Conservation (phyloP, 176 grass and related monocot species). For the Rhynchospora tenuis region DNA sequence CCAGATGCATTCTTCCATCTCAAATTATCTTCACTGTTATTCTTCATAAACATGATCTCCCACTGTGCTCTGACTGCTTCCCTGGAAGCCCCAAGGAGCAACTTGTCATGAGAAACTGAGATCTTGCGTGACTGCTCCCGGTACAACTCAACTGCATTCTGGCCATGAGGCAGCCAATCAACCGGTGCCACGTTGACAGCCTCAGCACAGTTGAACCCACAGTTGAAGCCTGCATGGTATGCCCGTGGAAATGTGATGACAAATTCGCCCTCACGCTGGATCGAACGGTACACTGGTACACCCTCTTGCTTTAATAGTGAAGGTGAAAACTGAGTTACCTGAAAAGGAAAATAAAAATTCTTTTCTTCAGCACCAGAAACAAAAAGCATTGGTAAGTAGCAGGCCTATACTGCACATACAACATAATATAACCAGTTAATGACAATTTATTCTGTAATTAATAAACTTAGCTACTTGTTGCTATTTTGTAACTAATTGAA, state of each 20-base stretch:
- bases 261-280: constrained; percentile 80
- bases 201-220: constrained; percentile 97
- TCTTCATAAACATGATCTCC: constrained; percentile 62
- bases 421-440: background rate
- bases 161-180: constrained; percentile 95
- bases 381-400: background rate
- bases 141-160: constrained; percentile 84
- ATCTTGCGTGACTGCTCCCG: constrained; percentile 65
- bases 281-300: constrained; percentile 70
- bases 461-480: background rate
- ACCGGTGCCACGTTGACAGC: constrained; percentile 93
- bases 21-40: constrained; percentile 50
- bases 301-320: constrained; percentile 79
- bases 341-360: constrained; percentile 8
- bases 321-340: constrained; percentile 96
- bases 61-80: constrained; percentile 88
- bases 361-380: background rate
- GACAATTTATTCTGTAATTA: background rate
- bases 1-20: constrained; percentile 67
- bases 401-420: background rate
- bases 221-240: constrained; percentile 94
- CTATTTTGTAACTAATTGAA: background rate
- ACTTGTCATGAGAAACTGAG: constrained; percentile 89
- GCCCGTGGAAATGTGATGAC: constrained; percentile 86
- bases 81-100: constrained; percentile 70